Base-by-base conservation (phyloP, 2,329 filamentous ascomycete genomes). In the Epichloe aotearoae region DNA sequence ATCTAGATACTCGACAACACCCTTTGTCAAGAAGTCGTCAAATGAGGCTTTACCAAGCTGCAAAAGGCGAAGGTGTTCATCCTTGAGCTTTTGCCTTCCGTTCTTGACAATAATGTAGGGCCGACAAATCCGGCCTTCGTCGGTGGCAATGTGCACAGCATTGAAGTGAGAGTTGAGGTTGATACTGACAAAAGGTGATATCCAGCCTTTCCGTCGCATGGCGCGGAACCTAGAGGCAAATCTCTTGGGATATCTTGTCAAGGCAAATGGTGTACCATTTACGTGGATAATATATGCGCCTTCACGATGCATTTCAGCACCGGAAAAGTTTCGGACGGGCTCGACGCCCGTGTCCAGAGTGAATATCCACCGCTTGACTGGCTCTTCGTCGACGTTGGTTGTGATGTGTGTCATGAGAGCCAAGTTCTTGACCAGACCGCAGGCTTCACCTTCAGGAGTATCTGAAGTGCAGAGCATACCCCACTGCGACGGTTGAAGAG, bases 351-450 rank as follows among this genome's bases (percentile, higher is more conserved):
- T 84, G 43, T 95, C 90, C 26, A 97, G 75, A 51, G 87, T 83
- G 63, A 90, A 93, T 1, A 96, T 83, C 64, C 94, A 82, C 60
- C 88, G 84, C 60, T 83, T 84, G 15, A 98, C 87, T 1, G 93
- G 90, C 17, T 82, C 88, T 64, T 97, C 93, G 51, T 96, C 89
- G 51, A 95, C 88, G 56, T 95, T 88, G 2, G 93, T 98, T 1
- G 93, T 98, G 59, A 98, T 97, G 63, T 98, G 94, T 48, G 94
- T 98, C 93, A 98, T 98, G 52, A 98, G 74, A 8, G 93, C 93
- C 72, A 98, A 69, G 63, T 98, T 98, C 75, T 98, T 98, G 59
- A 98, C 90, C 52, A 98, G 71, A 75, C 93, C 93, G 70, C 93
- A 98, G 11, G 93, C 90, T 72, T 98, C 93, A 69, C 93, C 93